These are phyloP conservation scores for Xylaria acuta DNA, from an alignment of 495 filamentous ascomycete genomes.

Conservation along the genomic window DNA sequence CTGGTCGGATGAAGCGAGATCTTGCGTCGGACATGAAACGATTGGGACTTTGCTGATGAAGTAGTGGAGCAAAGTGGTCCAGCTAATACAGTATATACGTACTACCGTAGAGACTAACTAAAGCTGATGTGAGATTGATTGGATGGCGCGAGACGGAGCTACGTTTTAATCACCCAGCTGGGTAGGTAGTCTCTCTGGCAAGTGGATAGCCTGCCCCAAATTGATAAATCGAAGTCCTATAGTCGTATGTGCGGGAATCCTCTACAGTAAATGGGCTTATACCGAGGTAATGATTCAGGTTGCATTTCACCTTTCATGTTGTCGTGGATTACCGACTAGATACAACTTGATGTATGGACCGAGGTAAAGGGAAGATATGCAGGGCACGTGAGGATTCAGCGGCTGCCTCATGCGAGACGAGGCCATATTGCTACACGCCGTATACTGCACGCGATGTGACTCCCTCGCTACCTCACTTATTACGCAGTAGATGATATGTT, in stretches of 20 bases:
- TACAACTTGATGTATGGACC: not conserved
- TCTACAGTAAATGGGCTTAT: not conserved
- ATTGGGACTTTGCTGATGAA: conserved; percentile 2
- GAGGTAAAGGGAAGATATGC: not conserved
- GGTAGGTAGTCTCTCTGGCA: conserved; percentile 1
- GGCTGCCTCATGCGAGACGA: not conserved
- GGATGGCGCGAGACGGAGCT: conserved; percentile 3
- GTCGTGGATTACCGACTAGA: not conserved
- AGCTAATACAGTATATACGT: not conserved
- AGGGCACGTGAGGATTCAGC: conserved; percentile 12
- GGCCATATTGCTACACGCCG: not conserved
- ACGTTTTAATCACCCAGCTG: not conserved
- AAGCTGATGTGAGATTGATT: conserved; percentile 14
- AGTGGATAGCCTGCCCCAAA: not conserved
- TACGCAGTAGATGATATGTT: not conserved
- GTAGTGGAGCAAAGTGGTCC: not conserved
- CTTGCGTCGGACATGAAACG: not conserved
- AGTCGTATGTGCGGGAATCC: not conserved
- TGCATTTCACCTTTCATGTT: not conserved
- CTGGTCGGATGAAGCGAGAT: not conserved
- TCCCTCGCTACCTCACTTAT: not conserved
- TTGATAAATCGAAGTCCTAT: not conserved
- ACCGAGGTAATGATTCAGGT: not conserved
- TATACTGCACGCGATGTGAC: not conserved
- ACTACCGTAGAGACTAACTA: not conserved